phyloP scores from a whole-genome alignment of 331 rosid genomes.

The Quercus lobata region DNA sequence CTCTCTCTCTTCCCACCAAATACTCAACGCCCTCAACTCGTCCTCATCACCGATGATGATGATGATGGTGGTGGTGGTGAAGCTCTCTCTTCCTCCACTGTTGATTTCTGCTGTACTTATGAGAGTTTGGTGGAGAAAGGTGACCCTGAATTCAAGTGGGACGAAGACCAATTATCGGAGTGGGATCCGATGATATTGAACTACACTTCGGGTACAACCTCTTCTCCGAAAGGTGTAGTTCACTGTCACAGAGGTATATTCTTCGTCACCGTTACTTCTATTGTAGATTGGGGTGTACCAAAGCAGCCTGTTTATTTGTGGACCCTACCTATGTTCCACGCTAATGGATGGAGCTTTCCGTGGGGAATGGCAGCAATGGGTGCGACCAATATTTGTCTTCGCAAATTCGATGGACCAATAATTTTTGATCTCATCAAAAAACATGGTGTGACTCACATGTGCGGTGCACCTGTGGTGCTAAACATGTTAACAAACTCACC shows the following conservation, averaged over 20 bases:
- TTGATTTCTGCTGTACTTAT: conserved; percentile 14
- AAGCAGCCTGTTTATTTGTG: conserved; percentile 41
- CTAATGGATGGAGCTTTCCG: conserved; percentile 60
- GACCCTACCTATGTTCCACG: conserved; percentile 62
- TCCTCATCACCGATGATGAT: conserved; percentile 38
- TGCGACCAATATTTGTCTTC: conserved; percentile 46
- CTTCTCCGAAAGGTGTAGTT: conserved; percentile 60
- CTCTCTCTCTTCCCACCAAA: conserved; percentile 28
- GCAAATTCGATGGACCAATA: conserved; percentile 32
- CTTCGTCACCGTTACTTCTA: conserved; percentile 27
- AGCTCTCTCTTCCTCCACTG: not conserved
- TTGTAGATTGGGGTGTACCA: conserved; percentile 44
- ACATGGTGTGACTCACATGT: conserved; percentile 53
- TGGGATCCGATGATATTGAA: conserved; percentile 56
- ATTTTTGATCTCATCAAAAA: conserved; percentile 28
- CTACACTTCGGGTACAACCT: conserved; percentile 70
- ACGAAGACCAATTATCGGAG: conserved; percentile 43
- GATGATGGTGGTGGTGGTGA: not conserved
- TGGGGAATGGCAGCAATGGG: conserved; percentile 60
- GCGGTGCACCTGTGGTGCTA: conserved; percentile 70
- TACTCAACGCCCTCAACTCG: conserved; percentile 15
- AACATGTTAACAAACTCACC: conserved; percentile 36
- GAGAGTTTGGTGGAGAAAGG: conserved; percentile 33
- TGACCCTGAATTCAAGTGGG: conserved; percentile 40
- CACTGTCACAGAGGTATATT: conserved; percentile 49